Evolutionary conservation across 768 basidiomycete species (phyloP), one percentile per base, ranked within the genome.

Genomic region (Gymnopilus dilepis): DNA sequence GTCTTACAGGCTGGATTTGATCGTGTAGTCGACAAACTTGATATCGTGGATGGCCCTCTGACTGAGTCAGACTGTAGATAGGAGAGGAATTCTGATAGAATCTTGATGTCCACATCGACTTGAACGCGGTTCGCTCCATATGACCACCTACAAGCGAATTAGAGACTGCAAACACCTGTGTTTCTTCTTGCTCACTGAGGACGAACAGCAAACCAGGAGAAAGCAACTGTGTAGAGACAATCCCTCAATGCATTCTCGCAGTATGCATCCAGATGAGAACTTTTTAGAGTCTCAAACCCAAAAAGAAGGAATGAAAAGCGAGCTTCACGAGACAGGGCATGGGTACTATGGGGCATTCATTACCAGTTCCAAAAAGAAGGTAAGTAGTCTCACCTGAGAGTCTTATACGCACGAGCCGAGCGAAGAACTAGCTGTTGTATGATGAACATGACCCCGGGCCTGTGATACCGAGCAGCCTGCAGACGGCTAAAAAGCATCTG

Each of bases 71-170:
- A 81, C 67, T 91, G 88, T 30, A 98, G 76, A 65, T 89, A 88
- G 0, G 84, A 84, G 26, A 92, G 72, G 69, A 99, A 93, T 69
- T 98, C 95, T 17, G 87, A 86, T 6, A 99, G 76, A 0, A 97
- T 81, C 73, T 90, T 94, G 68, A 95, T 85, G 71, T 99, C 97
- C 1, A 92, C 88, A 64, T 91, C 88, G 19, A 98, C 80, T 75
- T 98, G 95, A 5, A 94, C 87, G 2, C 94, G 88, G 73, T 94
- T 94, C 24, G 93, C 91, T n/a, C 97, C 97, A 72, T 89, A 97
- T 4, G 96, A 90, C 96, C 97, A 99, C 68, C 96, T 98, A 67
- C 1, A 22, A 56, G 50, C 41, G 24, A 56, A 28, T 64, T 40
- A 43, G 52, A 34, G 42, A 24, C 54, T 48, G 38, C 28, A 52